Percentiles rank a stretch among this genome's conserved stretches.
phyloP scores from a whole-genome alignment of 768 basidiomycete genomes.

The Flagelloscypha sp. region DNA sequence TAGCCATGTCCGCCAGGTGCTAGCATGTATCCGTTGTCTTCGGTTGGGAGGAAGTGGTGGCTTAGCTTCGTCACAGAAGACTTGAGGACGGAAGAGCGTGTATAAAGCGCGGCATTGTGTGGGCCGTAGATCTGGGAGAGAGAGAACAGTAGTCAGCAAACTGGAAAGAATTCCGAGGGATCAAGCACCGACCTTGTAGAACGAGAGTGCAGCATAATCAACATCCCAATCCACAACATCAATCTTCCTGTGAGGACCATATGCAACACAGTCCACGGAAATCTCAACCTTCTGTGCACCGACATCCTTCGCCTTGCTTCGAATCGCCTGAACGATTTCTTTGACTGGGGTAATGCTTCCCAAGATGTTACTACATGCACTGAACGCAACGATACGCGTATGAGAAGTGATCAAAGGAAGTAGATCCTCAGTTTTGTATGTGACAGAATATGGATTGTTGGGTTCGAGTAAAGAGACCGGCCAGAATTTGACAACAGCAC shows the following conservation, averaged over 20 bases:
- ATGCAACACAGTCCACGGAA: constrained; percentile 71
- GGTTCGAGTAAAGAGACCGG: constrained; percentile 34
- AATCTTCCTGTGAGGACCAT: constrained; percentile 63
- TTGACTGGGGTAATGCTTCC: constrained; percentile 59
- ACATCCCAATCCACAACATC: constrained; percentile 74
- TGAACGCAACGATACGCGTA: constrained; percentile 68
- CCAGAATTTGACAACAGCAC: constrained; percentile 55
- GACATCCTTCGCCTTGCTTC: constrained; percentile 40
- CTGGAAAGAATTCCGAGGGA: background rate
- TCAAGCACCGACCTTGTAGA: constrained; percentile 54
- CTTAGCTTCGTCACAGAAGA: constrained; percentile 48
- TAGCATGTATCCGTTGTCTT: constrained; percentile 47
- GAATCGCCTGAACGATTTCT: constrained; percentile 41
- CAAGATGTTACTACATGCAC: constrained; percentile 69
- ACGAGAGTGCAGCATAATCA: constrained; percentile 63
- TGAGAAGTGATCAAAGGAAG: constrained; percentile 52
- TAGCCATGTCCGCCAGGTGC: constrained; percentile 72
- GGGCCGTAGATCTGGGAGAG: constrained; percentile 59
- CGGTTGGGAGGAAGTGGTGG: constrained; percentile 60
- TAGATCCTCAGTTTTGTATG: constrained; percentile 44
- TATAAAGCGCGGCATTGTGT: constrained; percentile 61
- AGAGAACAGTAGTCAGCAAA: background rate
- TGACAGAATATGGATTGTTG: constrained; percentile 61
- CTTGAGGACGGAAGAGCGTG: constrained; percentile 39
- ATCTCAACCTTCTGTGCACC: constrained; percentile 58